Conservation (phyloP, 768 basidiomycete species). For the Wakefieldia striispora region DNA sequence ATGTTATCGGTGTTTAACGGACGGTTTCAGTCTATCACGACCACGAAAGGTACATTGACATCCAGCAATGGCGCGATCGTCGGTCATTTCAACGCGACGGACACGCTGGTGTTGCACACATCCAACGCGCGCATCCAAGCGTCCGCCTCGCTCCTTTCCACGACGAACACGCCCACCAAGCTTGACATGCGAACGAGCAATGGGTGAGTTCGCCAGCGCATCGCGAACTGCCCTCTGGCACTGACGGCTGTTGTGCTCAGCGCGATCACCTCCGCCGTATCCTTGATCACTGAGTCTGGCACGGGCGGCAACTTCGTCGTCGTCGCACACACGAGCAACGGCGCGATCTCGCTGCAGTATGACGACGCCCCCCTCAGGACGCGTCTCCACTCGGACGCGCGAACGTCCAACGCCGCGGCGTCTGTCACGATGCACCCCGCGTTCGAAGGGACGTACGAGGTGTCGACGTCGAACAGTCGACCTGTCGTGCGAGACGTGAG, state of each 20-base stretch:
- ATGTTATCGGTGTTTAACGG: neutral
- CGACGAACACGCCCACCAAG: neutral
- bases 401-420: conserved; percentile 34
- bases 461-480: conserved; percentile 25
- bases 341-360: conserved; percentile 25
- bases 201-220: conserved; percentile 8
- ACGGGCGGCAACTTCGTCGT: conserved; percentile 33
- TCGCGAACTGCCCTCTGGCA: neutral
- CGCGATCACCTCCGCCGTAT: conserved; percentile 16
- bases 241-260: conserved; percentile 8
- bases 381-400: conserved; percentile 29
- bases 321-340: conserved; percentile 34
- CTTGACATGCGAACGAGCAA: conserved; percentile 25
- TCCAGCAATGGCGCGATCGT: conserved; percentile 36
- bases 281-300: conserved; percentile 28
- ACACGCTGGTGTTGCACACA: conserved; percentile 30
- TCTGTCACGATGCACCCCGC: conserved; percentile 30
- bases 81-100: conserved; percentile 37
- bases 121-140: conserved; percentile 35
- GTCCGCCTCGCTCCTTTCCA: conserved; percentile 24
- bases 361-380: conserved; percentile 30
- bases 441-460: conserved; percentile 40
- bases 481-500: conserved; percentile 7
- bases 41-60: conserved; percentile 16
- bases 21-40: conserved; percentile 35